These are phyloP conservation scores for Dryas drummondii DNA, from an alignment of 306 rosid genomes.

Conservation along the genomic window DNA sequence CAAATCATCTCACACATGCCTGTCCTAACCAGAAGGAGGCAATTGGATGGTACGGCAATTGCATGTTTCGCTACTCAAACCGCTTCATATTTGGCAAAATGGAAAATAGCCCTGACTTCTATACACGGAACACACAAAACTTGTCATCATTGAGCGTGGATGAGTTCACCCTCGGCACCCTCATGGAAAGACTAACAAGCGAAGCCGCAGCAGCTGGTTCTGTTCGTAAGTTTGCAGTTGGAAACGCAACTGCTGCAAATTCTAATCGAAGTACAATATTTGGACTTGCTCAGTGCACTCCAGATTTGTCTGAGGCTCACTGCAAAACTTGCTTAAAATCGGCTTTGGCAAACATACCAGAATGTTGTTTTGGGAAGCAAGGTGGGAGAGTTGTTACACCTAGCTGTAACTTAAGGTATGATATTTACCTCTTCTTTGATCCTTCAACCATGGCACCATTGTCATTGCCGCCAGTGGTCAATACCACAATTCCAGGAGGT, in stretches of 20 bases:
- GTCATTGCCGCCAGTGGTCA: background rate
- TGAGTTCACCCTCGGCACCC: background rate
- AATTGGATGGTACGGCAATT: slow-evolving; percentile 18
- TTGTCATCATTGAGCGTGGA: background rate
- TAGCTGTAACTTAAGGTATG: slow-evolving; percentile 20
- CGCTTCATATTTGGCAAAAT: background rate
- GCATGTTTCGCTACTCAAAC: slow-evolving; percentile 30
- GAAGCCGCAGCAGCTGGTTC: slow-evolving; percentile 14
- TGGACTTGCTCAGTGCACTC: slow-evolving; percentile 18
- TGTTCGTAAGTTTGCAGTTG: slow-evolving; percentile 11
- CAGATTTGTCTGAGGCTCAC: slow-evolving; percentile 7
- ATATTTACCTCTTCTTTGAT: background rate
- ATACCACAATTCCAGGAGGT: background rate
- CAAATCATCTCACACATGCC: background rate
- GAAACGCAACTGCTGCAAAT: background rate
- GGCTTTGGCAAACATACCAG: background rate
- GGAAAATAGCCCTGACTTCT: background rate
- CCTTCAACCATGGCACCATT: background rate
- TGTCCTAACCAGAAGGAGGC: slow-evolving; percentile 31
- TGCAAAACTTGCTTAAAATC: slow-evolving; percentile 6
- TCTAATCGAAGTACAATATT: background rate
- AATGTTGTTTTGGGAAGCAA: background rate
- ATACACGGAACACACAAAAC: background rate
- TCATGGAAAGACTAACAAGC: background rate
- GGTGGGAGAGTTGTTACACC: slow-evolving; percentile 11